Base-by-base conservation (phyloP, 2,329 filamentous ascomycete genomes). In the Trichothecium sympodiale region DNA sequence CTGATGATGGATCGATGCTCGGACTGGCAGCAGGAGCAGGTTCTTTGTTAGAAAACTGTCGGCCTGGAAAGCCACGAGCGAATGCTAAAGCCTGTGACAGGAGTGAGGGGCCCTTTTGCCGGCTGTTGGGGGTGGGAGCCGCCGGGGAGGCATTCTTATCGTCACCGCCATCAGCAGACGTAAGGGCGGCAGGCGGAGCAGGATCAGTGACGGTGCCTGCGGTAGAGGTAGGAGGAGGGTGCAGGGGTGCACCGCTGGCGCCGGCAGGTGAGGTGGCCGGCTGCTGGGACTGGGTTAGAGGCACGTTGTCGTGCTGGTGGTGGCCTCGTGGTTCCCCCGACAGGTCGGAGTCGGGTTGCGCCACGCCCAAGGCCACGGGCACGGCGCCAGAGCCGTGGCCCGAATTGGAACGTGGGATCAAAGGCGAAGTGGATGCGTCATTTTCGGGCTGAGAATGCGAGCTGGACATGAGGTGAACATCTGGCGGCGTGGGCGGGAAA, bases 401-500 rank as follows among this genome's bases (percentile, higher is more conserved):
- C 16, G n/a, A 17, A 14, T 30, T 14, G 29, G 29, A 30, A 14
- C 16, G 17, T 32, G 33, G 52, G 54, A 54, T 67, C 58, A 68
- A 54, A 52, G 55, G 52, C 53, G 56, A 59, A 54, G 62, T 55
- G 53, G 51, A 52, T 68, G 69, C 64, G 67, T 65, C 67, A 72
- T 71, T 67, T 69, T 69, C 65, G 59, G 57, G 56, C 53, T 60
- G 55, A 55, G 53, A 54, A 55, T 59, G 58, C 61, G 61, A 59
- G 53, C 56, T 67, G 60, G 68, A 74, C 70, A 74, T 74, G 69
- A 65, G 68, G 61, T 59, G 57, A 60, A 67, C 70, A 74, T 74
- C 58, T 64, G 66, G 63, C 61, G 55, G 44, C 20, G 20, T 25
- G 6, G 20, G 20, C 20, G 20, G 10, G 10, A 25, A 25, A 10